These are phyloP conservation scores for Globisporangium nodosum DNA, from an alignment of 352 stramenopile species.

Conservation along the genomic window DNA sequence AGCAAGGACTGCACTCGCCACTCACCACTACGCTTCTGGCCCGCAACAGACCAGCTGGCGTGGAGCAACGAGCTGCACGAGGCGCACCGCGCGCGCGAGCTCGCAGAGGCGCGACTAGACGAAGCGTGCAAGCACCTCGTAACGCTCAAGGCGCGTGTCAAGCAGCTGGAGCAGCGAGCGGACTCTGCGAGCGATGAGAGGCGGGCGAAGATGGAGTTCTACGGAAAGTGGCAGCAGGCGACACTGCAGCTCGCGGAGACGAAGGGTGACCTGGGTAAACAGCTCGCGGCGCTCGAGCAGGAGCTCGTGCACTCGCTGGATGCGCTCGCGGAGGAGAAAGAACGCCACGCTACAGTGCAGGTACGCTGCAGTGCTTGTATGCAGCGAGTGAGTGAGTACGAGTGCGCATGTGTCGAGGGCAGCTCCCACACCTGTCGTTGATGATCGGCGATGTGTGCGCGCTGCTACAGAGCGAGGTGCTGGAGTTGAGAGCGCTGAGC, in stretches of 20 bases:
- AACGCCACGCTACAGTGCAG: conserved; percentile 14
- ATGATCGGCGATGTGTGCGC: neutral
- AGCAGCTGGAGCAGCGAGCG: conserved; percentile 19
- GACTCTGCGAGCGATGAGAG: conserved; percentile 11
- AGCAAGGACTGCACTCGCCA: neutral
- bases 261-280: conserved; percentile 20
- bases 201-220: conserved; percentile 11
- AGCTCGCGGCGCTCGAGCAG: conserved; percentile 19
- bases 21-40: neutral
- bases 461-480: conserved; percentile 8
- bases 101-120: conserved; percentile 17
- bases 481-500: conserved; percentile 13
- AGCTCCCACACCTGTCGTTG: neutral
- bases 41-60: conserved; percentile 7
- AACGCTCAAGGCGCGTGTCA: conserved; percentile 27
- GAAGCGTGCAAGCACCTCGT: conserved; percentile 43
- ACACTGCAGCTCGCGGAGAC: conserved; percentile 21
- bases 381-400: neutral
- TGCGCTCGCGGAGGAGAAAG: conserved; percentile 12
- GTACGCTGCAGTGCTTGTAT: conserved; percentile 1
- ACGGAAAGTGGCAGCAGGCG: conserved; percentile 20
- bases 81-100: conserved; percentile 7
- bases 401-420: neutral
- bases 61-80: conserved; percentile 12
- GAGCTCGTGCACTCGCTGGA: conserved; percentile 18